phyloP scores from a whole-genome alignment of 768 basidiomycete genomes.

The Glaciozyma antarctica region DNA sequence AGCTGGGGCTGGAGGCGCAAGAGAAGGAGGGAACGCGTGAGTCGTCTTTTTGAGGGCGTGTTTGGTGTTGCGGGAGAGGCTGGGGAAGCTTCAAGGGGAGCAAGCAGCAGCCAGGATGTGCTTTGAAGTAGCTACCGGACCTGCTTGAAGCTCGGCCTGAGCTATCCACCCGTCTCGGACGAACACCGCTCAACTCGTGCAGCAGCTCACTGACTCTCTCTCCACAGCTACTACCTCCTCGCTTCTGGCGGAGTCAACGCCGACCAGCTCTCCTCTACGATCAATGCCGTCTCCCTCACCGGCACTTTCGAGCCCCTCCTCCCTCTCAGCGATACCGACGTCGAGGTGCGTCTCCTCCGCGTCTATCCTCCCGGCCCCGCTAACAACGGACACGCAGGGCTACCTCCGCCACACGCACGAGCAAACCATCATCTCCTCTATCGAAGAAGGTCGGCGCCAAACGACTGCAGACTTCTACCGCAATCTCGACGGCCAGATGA shows the following conservation, averaged over 20 bases:
- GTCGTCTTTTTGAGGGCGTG: slow-evolving; percentile 1
- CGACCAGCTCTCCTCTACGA: slow-evolving; percentile 69
- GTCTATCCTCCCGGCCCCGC: not conserved
- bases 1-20: not conserved
- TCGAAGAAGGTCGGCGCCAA: slow-evolving; percentile 76
- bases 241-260: slow-evolving; percentile 91
- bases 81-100: slow-evolving; percentile 46
- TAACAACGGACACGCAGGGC: slow-evolving; percentile 41
- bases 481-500: slow-evolving; percentile 62
- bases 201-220: slow-evolving; percentile 35
- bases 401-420: slow-evolving; percentile 91
- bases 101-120: slow-evolving; percentile 29
- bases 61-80: slow-evolving; percentile 1
- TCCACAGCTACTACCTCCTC: slow-evolving; percentile 69
- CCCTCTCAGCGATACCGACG: slow-evolving; percentile 86
- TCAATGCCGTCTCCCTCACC: slow-evolving; percentile 69
- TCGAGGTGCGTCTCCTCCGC: slow-evolving; percentile 44
- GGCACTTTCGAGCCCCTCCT: slow-evolving; percentile 82
- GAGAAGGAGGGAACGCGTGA: slow-evolving; percentile 14
- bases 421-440: slow-evolving; percentile 85
- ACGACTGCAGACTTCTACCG: slow-evolving; percentile 79
- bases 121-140: no score
- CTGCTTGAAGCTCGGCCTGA: no score
- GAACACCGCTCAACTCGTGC: slow-evolving; percentile 53
- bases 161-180: not conserved